Percentiles rank a stretch among this genome's conserved stretches.
These are phyloP conservation scores for Saturnispora diversa DNA, from an alignment of 805 yeast species.

Conservation along the genomic window DNA sequence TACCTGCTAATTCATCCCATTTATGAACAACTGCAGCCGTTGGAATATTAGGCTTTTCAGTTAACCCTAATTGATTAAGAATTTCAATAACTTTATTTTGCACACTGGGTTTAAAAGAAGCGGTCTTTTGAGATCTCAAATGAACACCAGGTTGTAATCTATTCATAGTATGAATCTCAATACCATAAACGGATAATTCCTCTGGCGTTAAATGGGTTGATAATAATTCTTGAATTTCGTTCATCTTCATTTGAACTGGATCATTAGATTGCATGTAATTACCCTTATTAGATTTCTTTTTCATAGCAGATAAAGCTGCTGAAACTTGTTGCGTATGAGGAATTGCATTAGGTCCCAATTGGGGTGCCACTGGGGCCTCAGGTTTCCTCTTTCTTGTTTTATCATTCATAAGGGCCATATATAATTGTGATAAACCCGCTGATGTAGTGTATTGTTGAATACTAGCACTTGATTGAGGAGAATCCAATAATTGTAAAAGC, in stretches of 20 bases:
- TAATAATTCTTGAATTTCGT: conserved; percentile 31
- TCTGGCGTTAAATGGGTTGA: conserved; percentile 55
- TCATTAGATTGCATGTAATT: conserved; percentile 8
- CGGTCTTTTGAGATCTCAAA: conserved; percentile 69
- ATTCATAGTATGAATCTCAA: conserved; percentile 62
- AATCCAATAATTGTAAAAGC: conserved; percentile 68
- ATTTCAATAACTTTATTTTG: conserved; percentile 54
- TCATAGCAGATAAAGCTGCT: conserved; percentile 14
- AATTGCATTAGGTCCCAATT: conserved; percentile 48
- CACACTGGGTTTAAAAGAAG: conserved; percentile 69
- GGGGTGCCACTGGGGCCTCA: conserved; percentile 50
- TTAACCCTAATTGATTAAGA: conserved; percentile 70
- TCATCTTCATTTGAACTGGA: conserved; percentile 14
- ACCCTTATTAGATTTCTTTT: conserved; percentile 4
- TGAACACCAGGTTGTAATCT: conserved; percentile 72
- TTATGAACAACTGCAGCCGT: conserved; percentile 68
- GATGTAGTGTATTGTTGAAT: conserved; percentile 73
- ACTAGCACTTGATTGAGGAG: conserved; percentile 74
- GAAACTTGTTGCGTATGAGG: conserved; percentile 33
- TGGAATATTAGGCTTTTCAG: conserved; percentile 81
- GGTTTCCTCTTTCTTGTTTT: conserved; percentile 50
- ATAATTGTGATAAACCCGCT: conserved; percentile 82
- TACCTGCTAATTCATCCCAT: conserved; percentile 66
- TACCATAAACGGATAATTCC: conserved; percentile 81
- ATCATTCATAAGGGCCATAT: conserved; percentile 67